Percentiles rank a stretch among this genome's conserved stretches.
Evolutionary conservation across 2,329 filamentous ascomycete genomes (phyloP).

Genomic region (Claviceps sorghi): DNA sequence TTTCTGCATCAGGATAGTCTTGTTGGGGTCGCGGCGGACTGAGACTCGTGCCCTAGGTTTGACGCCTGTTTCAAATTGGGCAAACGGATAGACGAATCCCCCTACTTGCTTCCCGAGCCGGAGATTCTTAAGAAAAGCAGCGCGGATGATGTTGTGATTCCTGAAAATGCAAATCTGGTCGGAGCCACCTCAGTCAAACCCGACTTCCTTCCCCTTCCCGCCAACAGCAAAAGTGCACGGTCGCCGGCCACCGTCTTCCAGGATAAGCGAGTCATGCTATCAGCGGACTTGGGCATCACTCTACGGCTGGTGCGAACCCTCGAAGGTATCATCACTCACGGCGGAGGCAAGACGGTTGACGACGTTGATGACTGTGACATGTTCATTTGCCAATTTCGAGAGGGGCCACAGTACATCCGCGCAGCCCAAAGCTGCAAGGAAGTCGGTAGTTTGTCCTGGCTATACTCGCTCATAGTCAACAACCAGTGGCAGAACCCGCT

Average conservation of each 20-base stretch:
- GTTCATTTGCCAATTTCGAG: constrained; percentile 76
- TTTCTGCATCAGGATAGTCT: no score
- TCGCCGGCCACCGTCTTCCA: constrained; percentile 60
- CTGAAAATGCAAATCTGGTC: constrained; percentile 44
- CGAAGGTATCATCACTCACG: constrained; percentile 51
- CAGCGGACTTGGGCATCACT: constrained; percentile 57
- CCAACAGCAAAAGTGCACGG: constrained; percentile 26
- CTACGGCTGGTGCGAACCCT: constrained; percentile 52
- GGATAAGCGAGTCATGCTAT: constrained; percentile 63
- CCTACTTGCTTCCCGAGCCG: constrained; percentile 74
- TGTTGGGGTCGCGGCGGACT: not conserved
- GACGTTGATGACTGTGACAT: constrained; percentile 60
- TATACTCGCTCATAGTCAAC: constrained; percentile 80
- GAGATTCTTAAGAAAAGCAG: constrained; percentile 55
- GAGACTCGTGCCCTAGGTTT: constrained; percentile 44
- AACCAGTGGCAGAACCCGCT: constrained; percentile 81
- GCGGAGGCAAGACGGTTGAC: constrained; percentile 55
- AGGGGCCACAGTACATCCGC: constrained; percentile 60
- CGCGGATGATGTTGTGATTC: constrained; percentile 41
- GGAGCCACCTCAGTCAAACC: constrained; percentile 46
- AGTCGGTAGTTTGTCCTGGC: constrained; percentile 85
- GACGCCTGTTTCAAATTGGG: constrained; percentile 92
- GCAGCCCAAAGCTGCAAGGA: constrained; percentile 67
- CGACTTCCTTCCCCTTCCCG: constrained; percentile 27
- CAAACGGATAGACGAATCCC: constrained; percentile 74